Evolutionary conservation across 1,284 basidiomycete genomes (phyloP).

Genomic region (Ganoderma lingzhi): DNA sequence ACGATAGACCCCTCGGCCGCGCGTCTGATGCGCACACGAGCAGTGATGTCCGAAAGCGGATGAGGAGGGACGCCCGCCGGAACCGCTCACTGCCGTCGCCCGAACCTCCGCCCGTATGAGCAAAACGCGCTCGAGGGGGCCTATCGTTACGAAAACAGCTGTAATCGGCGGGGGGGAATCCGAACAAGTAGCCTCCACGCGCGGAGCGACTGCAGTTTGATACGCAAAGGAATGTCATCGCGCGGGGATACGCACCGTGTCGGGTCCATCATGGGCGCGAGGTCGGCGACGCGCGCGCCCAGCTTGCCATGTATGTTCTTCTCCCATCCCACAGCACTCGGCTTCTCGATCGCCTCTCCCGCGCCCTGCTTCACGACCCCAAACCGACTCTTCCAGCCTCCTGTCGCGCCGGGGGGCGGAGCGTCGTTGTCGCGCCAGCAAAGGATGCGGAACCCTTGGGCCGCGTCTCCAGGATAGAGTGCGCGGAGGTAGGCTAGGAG

Average conservation of each 20-base stretch:
- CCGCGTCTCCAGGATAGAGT: constrained; percentile 51
- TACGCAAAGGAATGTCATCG: too few species aligned
- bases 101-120: too few species aligned
- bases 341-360: constrained; percentile 38
- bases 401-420: constrained; percentile 44
- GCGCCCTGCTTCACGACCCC: constrained; percentile 55
- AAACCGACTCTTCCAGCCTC: constrained; percentile 67
- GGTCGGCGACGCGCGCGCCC: constrained; percentile 87
- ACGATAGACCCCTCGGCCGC: too few species aligned
- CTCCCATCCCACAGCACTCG: constrained; percentile 93
- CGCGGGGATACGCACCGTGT: constrained; percentile 53
- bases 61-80: too few species aligned
- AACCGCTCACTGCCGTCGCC: too few species aligned
- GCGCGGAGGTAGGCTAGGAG: constrained; percentile 83
- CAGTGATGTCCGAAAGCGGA: too few species aligned
- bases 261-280: constrained; percentile 97
- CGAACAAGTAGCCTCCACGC: too few species aligned
- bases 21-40: too few species aligned
- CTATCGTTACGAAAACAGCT: too few species aligned
- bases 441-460: constrained; percentile 67
- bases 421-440: constrained; percentile 76
- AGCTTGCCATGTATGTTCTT: constrained; percentile 88
- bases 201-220: too few species aligned
- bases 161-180: too few species aligned
- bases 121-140: too few species aligned